These are phyloP conservation scores for Rhizopogon sp. DNA, from an alignment of 768 basidiomycete genomes.

Conservation along the genomic window DNA sequence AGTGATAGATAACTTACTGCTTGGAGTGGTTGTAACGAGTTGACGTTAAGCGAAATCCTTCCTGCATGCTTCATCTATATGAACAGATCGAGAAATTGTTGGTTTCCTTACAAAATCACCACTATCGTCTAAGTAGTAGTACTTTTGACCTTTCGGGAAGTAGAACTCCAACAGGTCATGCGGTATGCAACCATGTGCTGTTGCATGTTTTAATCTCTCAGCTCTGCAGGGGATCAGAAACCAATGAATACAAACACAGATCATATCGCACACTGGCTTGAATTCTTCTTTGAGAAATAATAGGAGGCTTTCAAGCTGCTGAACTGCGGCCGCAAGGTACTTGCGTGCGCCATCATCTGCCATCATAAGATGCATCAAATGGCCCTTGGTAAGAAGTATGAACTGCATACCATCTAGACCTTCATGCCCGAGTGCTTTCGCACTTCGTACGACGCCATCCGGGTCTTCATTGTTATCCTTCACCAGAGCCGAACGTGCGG, in stretches of 20 bases:
- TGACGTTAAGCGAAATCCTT: neutral
- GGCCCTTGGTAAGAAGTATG: neutral
- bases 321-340: neutral
- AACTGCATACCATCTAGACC: neutral
- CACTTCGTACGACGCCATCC: neutral
- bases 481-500: neutral
- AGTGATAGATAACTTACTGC: neutral
- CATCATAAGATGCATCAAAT: neutral
- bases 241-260: neutral
- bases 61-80: neutral
- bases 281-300: constrained; percentile 11
- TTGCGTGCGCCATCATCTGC: neutral
- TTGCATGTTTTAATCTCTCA: neutral
- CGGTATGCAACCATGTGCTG: constrained; percentile 12
- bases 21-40: neutral
- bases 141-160: constrained; percentile 1
- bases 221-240: neutral
- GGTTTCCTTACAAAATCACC: neutral
- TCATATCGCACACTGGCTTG: constrained; percentile 9
- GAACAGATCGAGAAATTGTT: neutral
- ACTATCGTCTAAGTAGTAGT: neutral
- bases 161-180: constrained; percentile 8
- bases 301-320: constrained; percentile 8
- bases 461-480: neutral
- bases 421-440: neutral